Base-by-base conservation (phyloP, 2,329 filamentous ascomycete species). In the Zasmidium angulare region DNA sequence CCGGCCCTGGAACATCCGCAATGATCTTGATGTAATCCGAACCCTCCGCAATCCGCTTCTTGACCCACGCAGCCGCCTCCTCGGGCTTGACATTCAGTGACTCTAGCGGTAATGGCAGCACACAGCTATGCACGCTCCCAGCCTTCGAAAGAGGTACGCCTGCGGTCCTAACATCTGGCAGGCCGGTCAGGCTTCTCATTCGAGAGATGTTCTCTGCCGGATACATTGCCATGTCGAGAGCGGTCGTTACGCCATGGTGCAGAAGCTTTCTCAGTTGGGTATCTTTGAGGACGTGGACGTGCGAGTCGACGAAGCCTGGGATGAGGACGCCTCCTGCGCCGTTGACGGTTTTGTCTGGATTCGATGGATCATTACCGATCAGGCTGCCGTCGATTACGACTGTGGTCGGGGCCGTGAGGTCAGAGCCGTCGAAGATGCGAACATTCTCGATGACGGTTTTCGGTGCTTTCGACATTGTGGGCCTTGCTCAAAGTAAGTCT, bases 361-460 rank as follows among this genome's bases (percentile, higher is more conserved):
- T 49, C 14, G n/a, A 19, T 6, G 43, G 6, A 49, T 55, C 53
- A 10, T 12, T 21, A 20, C 21, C 31, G 24, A 56, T 56, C 2
- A 21, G 3, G 29, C 40, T 21, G 43, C 53, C 53, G 21, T 56
- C 43, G 22, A 56, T 49, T 3, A 50, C 22, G 21, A 56, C 29
- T 9, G 36, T 29, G 3, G 21, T 29, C 2, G 46, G 46, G 22
- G 24, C 24, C 10, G 20, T 23, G 24, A 56, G 4, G 23, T 26
- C 24, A 21, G 14, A 31, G n/a, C 46, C 46, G 14, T 56, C 24
- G 9, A 36, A 56, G 26, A 56, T 24, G 7, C 53, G 53, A n/a
- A 56, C 53, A 22, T 56, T 56, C 4, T 17, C 17, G 9, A 56
- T 22, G 17, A 24, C 46, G 17, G 53, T 56, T 29, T 56, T 56